phyloP scores from a whole-genome alignment of 768 basidiomycete genomes.

The Russula olivacea region DNA sequence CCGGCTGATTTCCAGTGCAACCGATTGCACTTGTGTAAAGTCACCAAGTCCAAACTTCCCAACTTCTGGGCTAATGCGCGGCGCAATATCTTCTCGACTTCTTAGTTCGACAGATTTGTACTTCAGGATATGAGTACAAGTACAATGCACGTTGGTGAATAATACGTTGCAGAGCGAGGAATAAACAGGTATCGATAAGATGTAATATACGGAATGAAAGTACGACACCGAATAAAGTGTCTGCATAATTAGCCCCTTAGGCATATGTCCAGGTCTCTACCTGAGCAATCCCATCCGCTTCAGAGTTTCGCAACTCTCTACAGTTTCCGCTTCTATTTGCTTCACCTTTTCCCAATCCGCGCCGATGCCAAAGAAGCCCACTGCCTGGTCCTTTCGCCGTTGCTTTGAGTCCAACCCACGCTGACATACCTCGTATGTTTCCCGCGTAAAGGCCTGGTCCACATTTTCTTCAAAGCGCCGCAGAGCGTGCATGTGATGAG shows the following conservation, averaged over 20 bases:
- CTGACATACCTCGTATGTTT: conserved; percentile 67
- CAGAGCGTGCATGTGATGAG: conserved; percentile 31
- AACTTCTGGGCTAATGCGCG: neutral
- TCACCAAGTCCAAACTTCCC: neutral
- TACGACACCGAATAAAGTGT: neutral
- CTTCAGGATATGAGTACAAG: neutral
- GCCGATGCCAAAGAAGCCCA: conserved; percentile 87
- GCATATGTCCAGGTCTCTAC: conserved; percentile 25
- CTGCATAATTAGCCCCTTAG: conserved; percentile 9
- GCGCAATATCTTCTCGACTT: neutral
- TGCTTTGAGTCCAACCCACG: conserved; percentile 60
- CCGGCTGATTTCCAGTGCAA: neutral
- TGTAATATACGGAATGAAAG: neutral
- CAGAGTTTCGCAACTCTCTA: conserved; percentile 75
- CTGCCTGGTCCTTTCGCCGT: conserved; percentile 64
- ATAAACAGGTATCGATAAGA: conserved; percentile 13
- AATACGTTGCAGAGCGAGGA: neutral
- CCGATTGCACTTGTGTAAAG: neutral
- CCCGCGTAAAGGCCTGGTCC: conserved; percentile 68
- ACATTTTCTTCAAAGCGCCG: conserved; percentile 70
- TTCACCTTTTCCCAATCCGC: conserved; percentile 89
- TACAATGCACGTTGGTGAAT: neutral
- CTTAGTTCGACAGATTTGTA: neutral
- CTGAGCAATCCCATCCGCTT: conserved; percentile 52
- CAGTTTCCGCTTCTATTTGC: conserved; percentile 60